Conservation (phyloP, 2,329 filamentous ascomycete species). For the Colletotrichum godetiae region DNA sequence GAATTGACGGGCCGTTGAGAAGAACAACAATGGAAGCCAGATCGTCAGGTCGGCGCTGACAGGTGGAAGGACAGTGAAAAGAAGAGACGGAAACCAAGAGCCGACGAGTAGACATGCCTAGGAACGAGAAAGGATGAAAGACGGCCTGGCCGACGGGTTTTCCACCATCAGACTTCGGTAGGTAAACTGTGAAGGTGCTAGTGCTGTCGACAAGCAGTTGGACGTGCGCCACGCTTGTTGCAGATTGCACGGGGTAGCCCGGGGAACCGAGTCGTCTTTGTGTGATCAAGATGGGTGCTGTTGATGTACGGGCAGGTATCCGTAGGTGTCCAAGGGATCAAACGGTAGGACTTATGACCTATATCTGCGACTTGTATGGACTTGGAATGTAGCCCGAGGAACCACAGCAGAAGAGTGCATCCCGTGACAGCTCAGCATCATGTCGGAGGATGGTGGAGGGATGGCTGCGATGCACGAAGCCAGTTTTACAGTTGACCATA, state of each 20-base stretch:
- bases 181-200: neutral
- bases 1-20: neutral
- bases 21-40: neutral
- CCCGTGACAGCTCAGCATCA: neutral
- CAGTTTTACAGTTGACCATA: neutral
- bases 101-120: neutral
- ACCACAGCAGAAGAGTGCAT: neutral
- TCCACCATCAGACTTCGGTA: neutral
- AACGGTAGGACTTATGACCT: too few relatives aligned
- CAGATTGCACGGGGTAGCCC: constrained; percentile 3
- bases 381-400: too few relatives aligned
- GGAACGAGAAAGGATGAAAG: neutral
- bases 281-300: neutral
- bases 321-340: too few relatives aligned
- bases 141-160: neutral
- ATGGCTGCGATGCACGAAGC: neutral
- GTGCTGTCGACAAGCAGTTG: neutral
- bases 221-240: constrained; percentile 16
- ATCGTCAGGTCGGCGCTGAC: neutral
- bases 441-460: neutral
- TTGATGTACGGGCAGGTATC: too few relatives aligned
- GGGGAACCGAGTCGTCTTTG: constrained; percentile 3
- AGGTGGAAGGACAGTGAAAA: neutral
- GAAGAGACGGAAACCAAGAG: neutral
- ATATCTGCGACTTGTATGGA: too few relatives aligned